Conservation (phyloP, 805 yeast species). For the Yamadazyma laniorum region DNA sequence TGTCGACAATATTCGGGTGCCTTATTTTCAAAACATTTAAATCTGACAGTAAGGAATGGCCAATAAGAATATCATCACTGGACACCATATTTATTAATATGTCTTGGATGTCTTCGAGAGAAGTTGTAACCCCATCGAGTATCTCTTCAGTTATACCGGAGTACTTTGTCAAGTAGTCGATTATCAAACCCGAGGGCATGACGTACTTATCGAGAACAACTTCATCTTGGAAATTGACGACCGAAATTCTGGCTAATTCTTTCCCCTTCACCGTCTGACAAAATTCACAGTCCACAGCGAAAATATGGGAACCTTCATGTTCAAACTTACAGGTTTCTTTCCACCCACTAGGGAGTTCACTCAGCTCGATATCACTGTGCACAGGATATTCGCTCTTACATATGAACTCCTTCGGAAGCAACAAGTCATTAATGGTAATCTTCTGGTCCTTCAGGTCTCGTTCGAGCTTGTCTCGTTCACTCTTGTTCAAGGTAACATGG, state of each 20-base stretch:
- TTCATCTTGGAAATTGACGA: constrained; percentile 61
- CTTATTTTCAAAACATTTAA: constrained; percentile 64
- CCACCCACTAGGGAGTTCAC: constrained; percentile 12
- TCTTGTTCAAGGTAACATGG: constrained; percentile 54
- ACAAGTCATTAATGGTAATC: constrained; percentile 51
- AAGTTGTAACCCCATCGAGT: constrained; percentile 60
- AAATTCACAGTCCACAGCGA: constrained; percentile 94
- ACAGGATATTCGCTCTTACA: constrained; percentile 56
- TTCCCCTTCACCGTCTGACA: constrained; percentile 61
- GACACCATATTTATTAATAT: constrained; percentile 49
- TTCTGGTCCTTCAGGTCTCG: constrained; percentile 32
- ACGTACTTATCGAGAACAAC: constrained; percentile 72
- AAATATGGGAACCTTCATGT: constrained; percentile 61
- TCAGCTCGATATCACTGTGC: constrained; percentile 22
- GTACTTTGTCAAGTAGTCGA: constrained; percentile 76
- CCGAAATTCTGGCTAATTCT: constrained; percentile 74
- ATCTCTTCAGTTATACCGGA: constrained; percentile 84
- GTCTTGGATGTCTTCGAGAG: constrained; percentile 64
- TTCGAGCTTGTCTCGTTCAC: constrained; percentile 47
- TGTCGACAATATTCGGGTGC: constrained; percentile 79
- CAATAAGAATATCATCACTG: constrained; percentile 66
- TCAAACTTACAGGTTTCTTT: constrained; percentile 46
- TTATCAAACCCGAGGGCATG: constrained; percentile 70
- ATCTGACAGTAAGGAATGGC: constrained; percentile 90
- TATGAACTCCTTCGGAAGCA: constrained; percentile 51